These are phyloP conservation scores for Wallacemonas rigidus DNA, from an alignment of 208 protist species.

Conservation along the genomic window DNA sequence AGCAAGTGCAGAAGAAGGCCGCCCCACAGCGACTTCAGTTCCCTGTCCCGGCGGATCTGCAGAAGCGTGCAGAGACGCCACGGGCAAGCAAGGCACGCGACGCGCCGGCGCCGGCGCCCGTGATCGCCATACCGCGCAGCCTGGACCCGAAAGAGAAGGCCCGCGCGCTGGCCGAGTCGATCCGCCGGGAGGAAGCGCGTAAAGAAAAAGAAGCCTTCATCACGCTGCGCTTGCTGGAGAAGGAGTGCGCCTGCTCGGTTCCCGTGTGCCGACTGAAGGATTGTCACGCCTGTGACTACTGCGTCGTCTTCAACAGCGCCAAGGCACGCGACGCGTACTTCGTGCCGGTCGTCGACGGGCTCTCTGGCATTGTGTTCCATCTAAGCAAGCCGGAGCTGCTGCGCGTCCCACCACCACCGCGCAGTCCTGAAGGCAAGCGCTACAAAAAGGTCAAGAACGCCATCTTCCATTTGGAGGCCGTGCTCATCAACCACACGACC, in stretches of 20 bases:
- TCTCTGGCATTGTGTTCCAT: constrained; percentile 13
- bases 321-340: constrained; percentile 22
- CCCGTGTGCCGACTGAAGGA: constrained; percentile 13
- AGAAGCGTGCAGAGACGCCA: too few species aligned
- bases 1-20: neutral
- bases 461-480: constrained; percentile 32
- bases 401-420: constrained; percentile 18
- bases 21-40: constrained; percentile 3
- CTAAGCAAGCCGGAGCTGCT: constrained; percentile 22
- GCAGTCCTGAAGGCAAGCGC: constrained; percentile 11
- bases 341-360: constrained; percentile 18
- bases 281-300: constrained; percentile 39
- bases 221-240: constrained; percentile 6
- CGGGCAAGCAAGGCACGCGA: neutral
- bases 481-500: constrained; percentile 15
- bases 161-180: constrained; percentile 6
- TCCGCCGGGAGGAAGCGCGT: constrained; percentile 8
- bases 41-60: neutral
- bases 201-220: constrained; percentile 15
- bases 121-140: neutral
- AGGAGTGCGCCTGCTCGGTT: constrained; percentile 18
- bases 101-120: neutral
- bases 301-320: constrained; percentile 31
- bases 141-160: constrained; percentile 1
- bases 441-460: constrained; percentile 21